Evolutionary conservation across 1,284 basidiomycete genomes (phyloP).

Genomic region (Gastroboletus turbinatus): DNA sequence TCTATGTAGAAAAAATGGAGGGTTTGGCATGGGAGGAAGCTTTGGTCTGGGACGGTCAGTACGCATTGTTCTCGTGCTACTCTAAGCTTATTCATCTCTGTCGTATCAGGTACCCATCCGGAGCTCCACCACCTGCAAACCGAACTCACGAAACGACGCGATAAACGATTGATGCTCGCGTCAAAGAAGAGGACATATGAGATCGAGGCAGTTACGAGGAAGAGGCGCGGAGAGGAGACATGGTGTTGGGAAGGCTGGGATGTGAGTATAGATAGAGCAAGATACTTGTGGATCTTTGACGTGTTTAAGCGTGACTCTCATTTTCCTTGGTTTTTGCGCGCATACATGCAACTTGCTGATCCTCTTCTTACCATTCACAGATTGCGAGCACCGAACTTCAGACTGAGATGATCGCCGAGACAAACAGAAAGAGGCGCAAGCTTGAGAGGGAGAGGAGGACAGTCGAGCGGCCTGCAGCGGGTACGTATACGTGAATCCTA

Average conservation of each 20-base stretch:
- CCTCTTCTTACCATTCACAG: conserved; percentile 34
- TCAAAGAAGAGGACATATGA: conserved; percentile 68
- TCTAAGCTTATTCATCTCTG: conserved; percentile 3
- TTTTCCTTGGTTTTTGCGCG: neutral
- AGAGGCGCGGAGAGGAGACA: conserved; percentile 59
- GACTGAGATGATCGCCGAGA: conserved; percentile 79
- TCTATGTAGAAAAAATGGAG: conserved; percentile 85
- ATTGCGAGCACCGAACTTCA: conserved; percentile 72
- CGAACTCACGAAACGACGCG: conserved; percentile 70
- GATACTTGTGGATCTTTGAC: neutral
- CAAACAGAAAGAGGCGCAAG: conserved; percentile 75
- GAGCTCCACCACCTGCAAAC: conserved; percentile 78
- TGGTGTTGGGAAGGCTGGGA: conserved; percentile 79
- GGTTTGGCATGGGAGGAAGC: conserved; percentile 74
- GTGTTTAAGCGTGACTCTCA: conserved; percentile 5
- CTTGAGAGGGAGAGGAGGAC: conserved; percentile 80
- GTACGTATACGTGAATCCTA: conserved; percentile 38
- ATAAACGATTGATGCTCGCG: conserved; percentile 72
- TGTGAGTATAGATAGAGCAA: conserved; percentile 40
- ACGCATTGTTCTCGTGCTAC: neutral
- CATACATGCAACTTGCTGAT: conserved; percentile 13
- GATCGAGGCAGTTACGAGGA: conserved; percentile 52
- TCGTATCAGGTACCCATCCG: conserved; percentile 68
- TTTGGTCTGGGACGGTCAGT: conserved; percentile 62
- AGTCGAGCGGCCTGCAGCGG: conserved; percentile 69